Evolutionary conservation across 2,329 filamentous ascomycete species (phyloP).

Genomic region (Microcyclosporella mali): DNA sequence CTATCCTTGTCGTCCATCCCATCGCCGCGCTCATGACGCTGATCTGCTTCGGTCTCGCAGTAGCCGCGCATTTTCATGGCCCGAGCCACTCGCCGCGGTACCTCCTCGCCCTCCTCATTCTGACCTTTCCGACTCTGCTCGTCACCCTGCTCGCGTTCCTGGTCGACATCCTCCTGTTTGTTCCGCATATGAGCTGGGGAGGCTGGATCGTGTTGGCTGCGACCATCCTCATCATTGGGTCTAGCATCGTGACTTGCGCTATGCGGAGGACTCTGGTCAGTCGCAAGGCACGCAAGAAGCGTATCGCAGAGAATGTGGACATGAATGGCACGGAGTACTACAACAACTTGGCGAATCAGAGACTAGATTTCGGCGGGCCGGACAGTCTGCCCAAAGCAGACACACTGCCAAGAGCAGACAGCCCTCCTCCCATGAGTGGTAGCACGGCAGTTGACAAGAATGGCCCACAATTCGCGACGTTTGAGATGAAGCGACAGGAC

Average conservation of each 20-base stretch:
- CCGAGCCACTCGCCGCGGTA: conserved; percentile 87
- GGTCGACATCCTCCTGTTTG: conserved; percentile 88
- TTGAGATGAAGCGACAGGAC: conserved; percentile 55
- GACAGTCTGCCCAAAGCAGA: conserved; percentile 19
- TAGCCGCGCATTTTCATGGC: conserved; percentile 76
- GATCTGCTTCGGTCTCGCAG: conserved; percentile 73
- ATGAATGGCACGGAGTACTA: conserved; percentile 96
- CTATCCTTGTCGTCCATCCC: conserved; percentile 87
- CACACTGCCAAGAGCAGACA: conserved; percentile 45
- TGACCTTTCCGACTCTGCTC: conserved; percentile 78
- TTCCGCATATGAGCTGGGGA: conserved; percentile 89
- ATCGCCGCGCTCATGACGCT: conserved; percentile 81
- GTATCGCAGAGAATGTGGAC: conserved; percentile 88
- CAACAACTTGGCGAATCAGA: conserved; percentile 41
- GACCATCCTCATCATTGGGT: conserved; percentile 75
- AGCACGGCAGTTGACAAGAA: conserved; percentile 55
- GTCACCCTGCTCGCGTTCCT: conserved; percentile 81
- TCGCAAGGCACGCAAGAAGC: conserved; percentile 85
- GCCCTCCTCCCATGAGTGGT: conserved; percentile 46
- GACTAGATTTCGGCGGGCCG: conserved; percentile 28
- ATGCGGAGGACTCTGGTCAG: conserved; percentile 91
- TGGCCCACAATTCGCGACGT: conserved; percentile 54
- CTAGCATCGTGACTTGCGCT: conserved; percentile 80
- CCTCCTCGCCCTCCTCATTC: conserved; percentile 75
- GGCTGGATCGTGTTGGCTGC: conserved; percentile 88